Conservation (phyloP, 176 grass and related monocot species). For the Oryza longistaminata region DNA sequence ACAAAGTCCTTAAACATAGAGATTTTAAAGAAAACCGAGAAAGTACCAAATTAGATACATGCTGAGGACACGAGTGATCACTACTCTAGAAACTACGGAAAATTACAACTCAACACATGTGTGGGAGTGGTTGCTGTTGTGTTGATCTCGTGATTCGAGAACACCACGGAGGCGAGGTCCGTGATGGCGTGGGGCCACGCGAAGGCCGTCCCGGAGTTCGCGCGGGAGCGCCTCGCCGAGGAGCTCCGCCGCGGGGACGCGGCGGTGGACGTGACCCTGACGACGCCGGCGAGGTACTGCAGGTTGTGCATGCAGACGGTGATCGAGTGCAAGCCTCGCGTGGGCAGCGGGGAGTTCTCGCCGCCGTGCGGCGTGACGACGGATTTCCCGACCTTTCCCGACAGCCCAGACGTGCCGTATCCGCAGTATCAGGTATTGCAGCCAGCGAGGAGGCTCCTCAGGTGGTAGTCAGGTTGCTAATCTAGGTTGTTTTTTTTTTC, state of each 20-base stretch:
- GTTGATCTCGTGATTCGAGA: neutral
- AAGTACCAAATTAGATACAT: too few relatives aligned
- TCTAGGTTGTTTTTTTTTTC: neutral
- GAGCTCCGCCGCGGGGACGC: slow-evolving; percentile 33
- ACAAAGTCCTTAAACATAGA: too few relatives aligned
- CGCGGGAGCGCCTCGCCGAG: slow-evolving; percentile 13
- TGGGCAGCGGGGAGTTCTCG: slow-evolving; percentile 23
- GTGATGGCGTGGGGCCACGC: slow-evolving; percentile 52
- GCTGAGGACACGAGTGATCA: too few relatives aligned
- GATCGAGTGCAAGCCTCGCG: slow-evolving; percentile 26
- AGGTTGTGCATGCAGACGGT: neutral
- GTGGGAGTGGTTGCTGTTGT: too few relatives aligned
- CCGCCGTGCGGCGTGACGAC: slow-evolving; percentile 9
- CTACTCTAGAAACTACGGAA: too few relatives aligned
- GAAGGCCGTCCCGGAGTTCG: slow-evolving; percentile 27
- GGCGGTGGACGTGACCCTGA: slow-evolving; percentile 11
- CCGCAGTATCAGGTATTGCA: neutral
- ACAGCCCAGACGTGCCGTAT: neutral
- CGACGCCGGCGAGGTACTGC: neutral
- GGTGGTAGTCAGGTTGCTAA: neutral
- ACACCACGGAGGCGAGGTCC: slow-evolving; percentile 7
- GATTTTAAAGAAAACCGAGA: too few relatives aligned
- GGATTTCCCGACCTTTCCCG: neutral
- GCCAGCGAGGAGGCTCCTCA: slow-evolving; percentile 7
- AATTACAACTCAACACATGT: too few relatives aligned